Percentiles rank a stretch among this genome's conserved stretches.
phyloP scores from a whole-genome alignment of 208 protist species.

The Leishmania major region DNA sequence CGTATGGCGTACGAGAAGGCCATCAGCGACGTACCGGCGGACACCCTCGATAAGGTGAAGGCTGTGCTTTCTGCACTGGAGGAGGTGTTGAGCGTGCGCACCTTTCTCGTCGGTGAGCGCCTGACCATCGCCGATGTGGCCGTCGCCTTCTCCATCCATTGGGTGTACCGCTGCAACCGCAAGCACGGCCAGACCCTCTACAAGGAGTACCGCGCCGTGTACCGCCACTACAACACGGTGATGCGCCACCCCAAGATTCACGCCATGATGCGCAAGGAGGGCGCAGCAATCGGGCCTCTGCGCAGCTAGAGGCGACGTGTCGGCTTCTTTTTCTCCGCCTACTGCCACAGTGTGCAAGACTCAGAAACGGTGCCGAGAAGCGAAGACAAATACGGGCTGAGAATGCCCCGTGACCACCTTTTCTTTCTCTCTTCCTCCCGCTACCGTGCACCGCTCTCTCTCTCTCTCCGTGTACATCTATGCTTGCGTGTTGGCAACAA shows the following conservation, averaged over 20 bases:
- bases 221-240: constrained; percentile 84
- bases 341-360: background rate
- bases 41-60: constrained; percentile 42
- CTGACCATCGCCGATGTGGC: constrained; percentile 81
- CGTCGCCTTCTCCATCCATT: constrained; percentile 72
- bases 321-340: background rate
- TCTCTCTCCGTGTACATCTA: background rate
- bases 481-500: background rate
- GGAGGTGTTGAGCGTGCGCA: constrained; percentile 67
- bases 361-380: background rate
- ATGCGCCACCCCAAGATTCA: constrained; percentile 74
- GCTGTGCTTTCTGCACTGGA: constrained; percentile 59
- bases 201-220: constrained; percentile 62
- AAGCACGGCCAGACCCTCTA: constrained; percentile 55
- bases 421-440: background rate
- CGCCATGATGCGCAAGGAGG: constrained; percentile 62
- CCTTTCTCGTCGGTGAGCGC: constrained; percentile 85
- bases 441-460: background rate
- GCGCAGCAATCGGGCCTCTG: constrained; percentile 46
- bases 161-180: constrained; percentile 62
- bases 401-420: background rate
- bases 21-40: constrained; percentile 22
- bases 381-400: background rate
- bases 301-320: constrained; percentile 15
- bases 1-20: constrained; percentile 42